These are phyloP conservation scores for Colletotrichum sp. DNA, from an alignment of 2,329 filamentous ascomycete species.

Conservation along the genomic window DNA sequence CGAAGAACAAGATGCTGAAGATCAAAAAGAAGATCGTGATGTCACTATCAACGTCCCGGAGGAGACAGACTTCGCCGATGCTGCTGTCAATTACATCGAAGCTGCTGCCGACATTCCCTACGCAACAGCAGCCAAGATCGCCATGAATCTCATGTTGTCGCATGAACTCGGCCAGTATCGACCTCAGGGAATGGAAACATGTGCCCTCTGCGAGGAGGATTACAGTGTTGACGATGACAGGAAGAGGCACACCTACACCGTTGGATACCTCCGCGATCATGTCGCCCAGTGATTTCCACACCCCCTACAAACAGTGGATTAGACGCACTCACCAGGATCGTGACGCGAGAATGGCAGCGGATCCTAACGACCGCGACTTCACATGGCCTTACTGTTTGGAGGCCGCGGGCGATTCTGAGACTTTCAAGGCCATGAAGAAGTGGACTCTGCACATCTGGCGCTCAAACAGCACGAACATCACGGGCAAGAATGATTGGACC, in stretches of 20 bases:
- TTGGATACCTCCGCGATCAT: background rate
- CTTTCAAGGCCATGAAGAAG: background rate
- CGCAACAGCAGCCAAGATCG: background rate
- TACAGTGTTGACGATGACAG: background rate
- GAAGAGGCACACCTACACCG: background rate
- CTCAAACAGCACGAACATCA: background rate
- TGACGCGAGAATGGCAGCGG: background rate
- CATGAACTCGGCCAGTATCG: background rate
- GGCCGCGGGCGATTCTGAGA: background rate
- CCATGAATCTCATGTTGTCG: background rate
- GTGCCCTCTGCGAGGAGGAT: background rate
- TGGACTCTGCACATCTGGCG: background rate
- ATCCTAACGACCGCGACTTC: fast-evolving
- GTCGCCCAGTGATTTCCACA: background rate
- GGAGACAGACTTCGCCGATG: no score
- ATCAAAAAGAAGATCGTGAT: no score
- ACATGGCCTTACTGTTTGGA: background rate
- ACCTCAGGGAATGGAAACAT: background rate
- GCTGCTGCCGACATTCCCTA: background rate
- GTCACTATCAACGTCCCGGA: no score
- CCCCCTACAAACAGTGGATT: background rate
- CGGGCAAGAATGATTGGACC: background rate
- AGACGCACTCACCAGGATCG: background rate
- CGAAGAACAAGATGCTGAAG: background rate
- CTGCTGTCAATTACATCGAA: no score